These are phyloP conservation scores for Stephanocyclus meneghinianus DNA, from an alignment of 352 stramenopile species.

Conservation along the genomic window DNA sequence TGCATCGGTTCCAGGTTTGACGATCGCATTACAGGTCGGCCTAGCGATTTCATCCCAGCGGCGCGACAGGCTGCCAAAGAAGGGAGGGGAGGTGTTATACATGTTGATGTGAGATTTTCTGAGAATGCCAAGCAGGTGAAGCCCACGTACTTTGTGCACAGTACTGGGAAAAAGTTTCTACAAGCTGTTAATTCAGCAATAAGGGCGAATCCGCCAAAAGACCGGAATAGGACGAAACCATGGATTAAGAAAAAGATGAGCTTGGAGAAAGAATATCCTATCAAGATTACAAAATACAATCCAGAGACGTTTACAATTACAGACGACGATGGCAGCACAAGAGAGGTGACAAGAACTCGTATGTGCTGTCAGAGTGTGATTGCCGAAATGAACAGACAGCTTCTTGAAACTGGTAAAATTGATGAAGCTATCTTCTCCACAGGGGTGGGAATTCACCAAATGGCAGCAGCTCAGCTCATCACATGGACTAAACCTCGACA, in stretches of 20 bases:
- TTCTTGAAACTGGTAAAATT: conserved; percentile 81
- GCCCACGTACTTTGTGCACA: conserved; percentile 83
- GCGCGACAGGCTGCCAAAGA: conserved; percentile 88
- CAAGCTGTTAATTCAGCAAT: conserved; percentile 65
- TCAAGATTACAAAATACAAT: conserved; percentile 85
- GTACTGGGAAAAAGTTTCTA: conserved; percentile 76
- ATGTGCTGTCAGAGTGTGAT: conserved; percentile 94
- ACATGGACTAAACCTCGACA: conserved; percentile 91
- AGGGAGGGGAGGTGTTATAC: conserved; percentile 91
- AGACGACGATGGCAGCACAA: conserved; percentile 53
- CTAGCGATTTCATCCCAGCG: conserved; percentile 90
- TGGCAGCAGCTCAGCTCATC: conserved; percentile 95
- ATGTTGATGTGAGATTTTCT: conserved; percentile 92
- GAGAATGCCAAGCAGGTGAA: conserved; percentile 91
- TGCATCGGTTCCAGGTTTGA: conserved; percentile 93
- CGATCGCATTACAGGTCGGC: conserved; percentile 92
- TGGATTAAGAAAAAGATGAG: conserved; percentile 90
- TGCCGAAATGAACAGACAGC: conserved; percentile 89
- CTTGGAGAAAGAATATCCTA: conserved; percentile 91
- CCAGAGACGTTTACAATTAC: conserved; percentile 37
- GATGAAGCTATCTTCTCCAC: conserved; percentile 92
- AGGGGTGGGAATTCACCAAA: conserved; percentile 95
- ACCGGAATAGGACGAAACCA: conserved; percentile 68
- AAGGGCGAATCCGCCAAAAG: conserved; percentile 40
- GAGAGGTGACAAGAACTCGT: conserved; percentile 55